Conservation (phyloP, 208 protist species). For the Sergeia podlipaevii region DNA sequence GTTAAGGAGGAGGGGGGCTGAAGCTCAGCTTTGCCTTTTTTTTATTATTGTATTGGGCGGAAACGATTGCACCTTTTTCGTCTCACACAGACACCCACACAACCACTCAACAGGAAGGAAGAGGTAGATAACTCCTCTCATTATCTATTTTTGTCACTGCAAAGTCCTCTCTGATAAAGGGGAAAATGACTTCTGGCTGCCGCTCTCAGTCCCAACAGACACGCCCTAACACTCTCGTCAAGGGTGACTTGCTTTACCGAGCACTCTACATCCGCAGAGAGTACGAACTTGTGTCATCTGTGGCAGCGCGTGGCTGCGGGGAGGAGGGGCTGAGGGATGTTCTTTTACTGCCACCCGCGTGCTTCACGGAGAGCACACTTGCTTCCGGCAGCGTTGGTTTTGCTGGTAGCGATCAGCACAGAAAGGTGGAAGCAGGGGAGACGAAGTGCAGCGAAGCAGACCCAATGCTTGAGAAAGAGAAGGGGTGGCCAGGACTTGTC, state of each 20-base stretch:
- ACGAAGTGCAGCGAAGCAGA: neutral
- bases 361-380: neutral
- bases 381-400: neutral
- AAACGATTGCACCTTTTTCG: no score
- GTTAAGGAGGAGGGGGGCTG: no score
- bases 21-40: no score
- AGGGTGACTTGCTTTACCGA: conserved; percentile 44
- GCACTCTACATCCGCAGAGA: conserved; percentile 60
- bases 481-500: conserved; percentile 45
- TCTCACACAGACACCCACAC: no score
- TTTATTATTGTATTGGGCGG: no score
- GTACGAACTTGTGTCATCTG: conserved; percentile 26
- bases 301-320: neutral
- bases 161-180: no score
- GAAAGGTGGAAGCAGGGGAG: neutral
- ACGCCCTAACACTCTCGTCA: no score
- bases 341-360: conserved; percentile 18
- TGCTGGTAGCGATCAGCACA: neutral
- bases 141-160: no score
- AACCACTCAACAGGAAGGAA: no score
- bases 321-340: conserved; percentile 27
- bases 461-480: conserved; percentile 11
- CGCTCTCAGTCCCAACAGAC: no score
- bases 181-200: no score
- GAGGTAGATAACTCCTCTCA: no score